Conservation (phyloP, 768 basidiomycete genomes). For the Tricholoma terreum region DNA sequence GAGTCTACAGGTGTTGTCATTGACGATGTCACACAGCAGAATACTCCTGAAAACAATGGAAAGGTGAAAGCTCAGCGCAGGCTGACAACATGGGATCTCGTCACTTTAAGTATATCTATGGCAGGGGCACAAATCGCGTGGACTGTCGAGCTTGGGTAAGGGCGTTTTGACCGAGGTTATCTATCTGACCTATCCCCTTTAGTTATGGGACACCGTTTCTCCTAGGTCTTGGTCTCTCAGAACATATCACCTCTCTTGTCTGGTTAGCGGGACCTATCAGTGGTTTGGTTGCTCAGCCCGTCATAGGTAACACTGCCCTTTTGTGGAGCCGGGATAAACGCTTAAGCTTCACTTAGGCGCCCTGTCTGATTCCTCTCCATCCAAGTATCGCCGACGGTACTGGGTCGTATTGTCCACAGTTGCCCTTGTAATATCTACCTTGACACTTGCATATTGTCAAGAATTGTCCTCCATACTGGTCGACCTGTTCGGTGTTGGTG, state of each 20-base stretch:
- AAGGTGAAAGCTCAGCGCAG: conserved; percentile 31
- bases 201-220: conserved; percentile 97
- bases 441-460: conserved; percentile 81
- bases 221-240: conserved; percentile 64
- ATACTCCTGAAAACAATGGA: conserved; percentile 9
- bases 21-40: conserved; percentile 11
- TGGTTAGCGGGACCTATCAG: conserved; percentile 97
- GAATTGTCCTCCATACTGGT: conserved; percentile 71
- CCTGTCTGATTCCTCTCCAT: conserved; percentile 90
- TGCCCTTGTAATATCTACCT: conserved; percentile 73
- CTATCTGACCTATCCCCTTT: conserved; percentile 10
- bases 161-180: conserved; percentile 6
- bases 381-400: conserved; percentile 85
- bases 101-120: conserved; percentile 88
- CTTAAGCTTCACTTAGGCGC: conserved; percentile 60
- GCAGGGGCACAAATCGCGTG: conserved; percentile 93
- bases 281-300: conserved; percentile 93
- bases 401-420: conserved; percentile 91
- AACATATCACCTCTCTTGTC: conserved; percentile 88
- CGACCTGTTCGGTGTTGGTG: conserved; percentile 69
- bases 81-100: conserved; percentile 65
- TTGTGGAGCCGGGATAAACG: conserved; percentile 23
- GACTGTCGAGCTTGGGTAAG: conserved; percentile 93
- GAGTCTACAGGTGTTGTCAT: conserved; percentile 1
- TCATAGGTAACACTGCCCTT: conserved; percentile 68